These are phyloP conservation scores for Xylariaceae sp. DNA, from an alignment of 2,329 filamentous ascomycete genomes.

Conservation along the genomic window DNA sequence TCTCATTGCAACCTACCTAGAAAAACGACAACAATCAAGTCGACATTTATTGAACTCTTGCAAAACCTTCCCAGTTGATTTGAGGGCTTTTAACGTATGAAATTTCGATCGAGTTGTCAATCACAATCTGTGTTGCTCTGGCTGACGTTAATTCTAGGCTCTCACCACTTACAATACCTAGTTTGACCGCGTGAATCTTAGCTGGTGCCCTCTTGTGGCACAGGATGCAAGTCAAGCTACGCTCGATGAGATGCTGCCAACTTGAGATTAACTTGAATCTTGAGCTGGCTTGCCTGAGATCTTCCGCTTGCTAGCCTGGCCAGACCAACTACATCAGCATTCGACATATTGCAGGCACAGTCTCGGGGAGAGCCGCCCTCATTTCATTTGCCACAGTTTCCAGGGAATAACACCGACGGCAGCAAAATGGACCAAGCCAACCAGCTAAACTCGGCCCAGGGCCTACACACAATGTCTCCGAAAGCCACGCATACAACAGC, in stretches of 20 bases:
- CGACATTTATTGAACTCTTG: neutral
- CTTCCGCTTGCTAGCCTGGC: slow-evolving; percentile 20
- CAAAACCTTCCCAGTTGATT: neutral
- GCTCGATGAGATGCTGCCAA: neutral
- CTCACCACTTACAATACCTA: neutral
- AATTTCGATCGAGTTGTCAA: neutral
- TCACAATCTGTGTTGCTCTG: neutral
- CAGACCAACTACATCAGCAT: slow-evolving; percentile 23
- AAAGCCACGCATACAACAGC: neutral
- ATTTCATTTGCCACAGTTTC: slow-evolving; percentile 4
- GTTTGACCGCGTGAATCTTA: neutral
- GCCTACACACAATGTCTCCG: neutral
- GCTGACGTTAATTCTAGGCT: neutral
- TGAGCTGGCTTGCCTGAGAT: neutral
- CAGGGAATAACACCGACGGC: neutral
- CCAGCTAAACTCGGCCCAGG: slow-evolving; percentile 1
- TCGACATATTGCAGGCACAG: slow-evolving; percentile 29
- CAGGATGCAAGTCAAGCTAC: neutral
- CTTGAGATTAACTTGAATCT: neutral
- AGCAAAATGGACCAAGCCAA: neutral
- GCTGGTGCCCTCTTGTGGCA: neutral
- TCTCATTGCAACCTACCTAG: no score
- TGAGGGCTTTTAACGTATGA: neutral
- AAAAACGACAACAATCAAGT: neutral
- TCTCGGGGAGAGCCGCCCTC: slow-evolving; percentile 15